Percentiles rank a stretch among this genome's conserved stretches.
Evolutionary conservation across 1,284 basidiomycete species (phyloP).

Genomic region (Microbotryum silenes-acaulis): DNA sequence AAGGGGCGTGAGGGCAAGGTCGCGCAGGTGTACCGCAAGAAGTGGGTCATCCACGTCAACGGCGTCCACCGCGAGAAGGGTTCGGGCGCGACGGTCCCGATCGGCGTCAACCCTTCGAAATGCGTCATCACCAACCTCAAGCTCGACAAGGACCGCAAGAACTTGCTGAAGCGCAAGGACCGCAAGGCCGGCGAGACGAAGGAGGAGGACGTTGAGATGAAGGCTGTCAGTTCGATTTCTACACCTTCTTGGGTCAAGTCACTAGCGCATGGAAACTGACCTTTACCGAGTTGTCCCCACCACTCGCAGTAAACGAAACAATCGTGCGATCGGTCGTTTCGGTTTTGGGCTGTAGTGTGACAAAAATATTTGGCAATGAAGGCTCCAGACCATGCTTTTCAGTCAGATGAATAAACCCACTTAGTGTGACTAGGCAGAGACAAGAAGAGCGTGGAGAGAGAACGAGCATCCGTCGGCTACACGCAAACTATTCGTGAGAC

Average conservation of each 20-base stretch:
- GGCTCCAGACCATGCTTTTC: too few species aligned
- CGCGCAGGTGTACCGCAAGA: conserved; percentile 70
- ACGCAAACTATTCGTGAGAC: too few species aligned
- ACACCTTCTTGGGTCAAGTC: neutral
- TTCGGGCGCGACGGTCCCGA: conserved; percentile 86
- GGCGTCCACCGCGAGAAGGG: conserved; percentile 97
- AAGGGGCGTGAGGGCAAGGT: conserved; percentile 95
- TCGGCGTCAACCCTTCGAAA: conserved; percentile 95
- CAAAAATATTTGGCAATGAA: too few species aligned
- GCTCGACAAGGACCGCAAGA: conserved; percentile 55
- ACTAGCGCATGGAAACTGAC: neutral
- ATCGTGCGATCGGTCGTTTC: too few species aligned
- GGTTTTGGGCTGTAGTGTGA: too few species aligned
- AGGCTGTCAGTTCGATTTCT: conserved; percentile 32
- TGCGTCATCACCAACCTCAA: conserved; percentile 90
- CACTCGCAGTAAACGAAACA: too few species aligned
- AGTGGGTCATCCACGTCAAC: conserved; percentile 98
- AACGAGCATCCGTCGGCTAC: too few species aligned
- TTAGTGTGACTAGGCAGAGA: too few species aligned
- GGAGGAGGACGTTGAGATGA: conserved; percentile 36
- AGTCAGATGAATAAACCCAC: too few species aligned
- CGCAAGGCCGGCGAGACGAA: conserved; percentile 29
- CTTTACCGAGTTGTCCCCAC: neutral
- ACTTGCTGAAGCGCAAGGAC: conserved; percentile 46
- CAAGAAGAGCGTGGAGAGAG: too few species aligned